Evolutionary conservation across 2,329 filamentous ascomycete genomes (phyloP).

Genomic region (Paecilomyces formosus): DNA sequence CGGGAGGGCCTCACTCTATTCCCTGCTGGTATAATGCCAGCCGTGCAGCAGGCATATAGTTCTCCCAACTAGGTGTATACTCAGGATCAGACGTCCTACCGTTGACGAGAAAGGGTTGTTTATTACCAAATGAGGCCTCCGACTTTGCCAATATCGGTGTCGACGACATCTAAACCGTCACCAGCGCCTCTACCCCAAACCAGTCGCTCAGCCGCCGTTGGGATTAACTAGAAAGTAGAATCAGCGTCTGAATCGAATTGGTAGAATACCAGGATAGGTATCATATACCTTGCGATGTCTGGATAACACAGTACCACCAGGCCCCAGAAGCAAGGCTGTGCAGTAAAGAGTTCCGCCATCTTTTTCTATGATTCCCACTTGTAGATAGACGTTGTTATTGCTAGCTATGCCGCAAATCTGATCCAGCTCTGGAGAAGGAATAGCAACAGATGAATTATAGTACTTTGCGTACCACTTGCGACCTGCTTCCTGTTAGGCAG

Average conservation of each 20-base stretch:
- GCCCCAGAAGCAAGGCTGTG: slow-evolving; percentile 29
- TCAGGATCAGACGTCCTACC: too few relatives aligned
- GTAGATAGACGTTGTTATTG: slow-evolving; percentile 27
- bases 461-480: slow-evolving; percentile 37
- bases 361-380: slow-evolving; percentile 36
- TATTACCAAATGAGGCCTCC: slow-evolving; percentile 30
- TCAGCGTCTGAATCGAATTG: too few relatives aligned
- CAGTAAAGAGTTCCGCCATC: slow-evolving; percentile 36
- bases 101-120: too few relatives aligned
- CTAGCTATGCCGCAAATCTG: slow-evolving; percentile 25
- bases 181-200: slow-evolving; percentile 35
- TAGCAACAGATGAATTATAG: slow-evolving; percentile 30
- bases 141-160: slow-evolving; percentile 35
- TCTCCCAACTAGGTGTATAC: slow-evolving; percentile 26
- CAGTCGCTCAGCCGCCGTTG: slow-evolving; percentile 33
- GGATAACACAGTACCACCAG: slow-evolving; percentile 28
- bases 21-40: slow-evolving; percentile 36
- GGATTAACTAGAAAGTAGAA: slow-evolving; percentile 26
- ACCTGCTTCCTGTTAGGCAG: slow-evolving; percentile 15
- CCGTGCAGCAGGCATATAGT: slow-evolving; percentile 39
- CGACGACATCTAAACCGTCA: slow-evolving; percentile 31
- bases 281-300: slow-evolving; percentile 17
- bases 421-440: slow-evolving; percentile 32
- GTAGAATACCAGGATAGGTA: neutral
- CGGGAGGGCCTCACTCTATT: neutral